These are phyloP conservation scores for Cadophora sp. DNA, from an alignment of 2,329 filamentous ascomycete genomes.

Conservation along the genomic window DNA sequence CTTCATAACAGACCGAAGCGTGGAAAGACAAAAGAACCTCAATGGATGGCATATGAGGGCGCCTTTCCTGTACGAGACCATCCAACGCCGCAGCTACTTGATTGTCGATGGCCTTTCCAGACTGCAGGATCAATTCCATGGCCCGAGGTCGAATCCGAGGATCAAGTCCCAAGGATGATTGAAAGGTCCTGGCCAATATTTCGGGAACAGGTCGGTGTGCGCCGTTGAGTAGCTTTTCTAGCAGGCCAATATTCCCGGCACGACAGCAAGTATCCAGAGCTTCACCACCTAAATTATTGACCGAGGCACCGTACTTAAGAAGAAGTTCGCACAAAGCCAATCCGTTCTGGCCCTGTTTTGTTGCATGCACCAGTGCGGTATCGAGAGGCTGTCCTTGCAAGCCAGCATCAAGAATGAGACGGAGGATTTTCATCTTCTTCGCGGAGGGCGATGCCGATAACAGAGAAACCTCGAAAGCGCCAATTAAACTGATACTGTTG, in stretches of 20 bases:
- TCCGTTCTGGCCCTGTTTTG: constrained; percentile 24
- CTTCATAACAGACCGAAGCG: constrained; percentile 47
- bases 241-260: constrained; percentile 24
- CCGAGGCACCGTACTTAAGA: constrained; percentile 59
- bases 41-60: constrained; percentile 52
- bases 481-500: constrained; percentile 21
- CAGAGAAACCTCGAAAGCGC: constrained; percentile 29
- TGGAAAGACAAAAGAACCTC: constrained; percentile 51
- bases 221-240: constrained; percentile 22
- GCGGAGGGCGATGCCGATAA: neutral
- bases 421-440: constrained; percentile 24
- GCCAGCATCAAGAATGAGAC: constrained; percentile 28
- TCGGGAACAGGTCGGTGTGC: constrained; percentile 10
- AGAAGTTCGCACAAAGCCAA: constrained; percentile 54
- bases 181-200: constrained; percentile 23
- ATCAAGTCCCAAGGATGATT: constrained; percentile 24
- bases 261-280: constrained; percentile 51
- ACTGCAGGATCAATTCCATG: constrained; percentile 21
- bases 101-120: constrained; percentile 48
- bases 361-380: constrained; percentile 24
- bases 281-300: constrained; percentile 58
- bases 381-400: constrained; percentile 25
- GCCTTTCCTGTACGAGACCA: constrained; percentile 51
- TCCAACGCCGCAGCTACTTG: constrained; percentile 28
- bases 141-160: constrained; percentile 16